Base-by-base conservation (phyloP, 108 stramenopile species). In the Nitzschia sp. region DNA sequence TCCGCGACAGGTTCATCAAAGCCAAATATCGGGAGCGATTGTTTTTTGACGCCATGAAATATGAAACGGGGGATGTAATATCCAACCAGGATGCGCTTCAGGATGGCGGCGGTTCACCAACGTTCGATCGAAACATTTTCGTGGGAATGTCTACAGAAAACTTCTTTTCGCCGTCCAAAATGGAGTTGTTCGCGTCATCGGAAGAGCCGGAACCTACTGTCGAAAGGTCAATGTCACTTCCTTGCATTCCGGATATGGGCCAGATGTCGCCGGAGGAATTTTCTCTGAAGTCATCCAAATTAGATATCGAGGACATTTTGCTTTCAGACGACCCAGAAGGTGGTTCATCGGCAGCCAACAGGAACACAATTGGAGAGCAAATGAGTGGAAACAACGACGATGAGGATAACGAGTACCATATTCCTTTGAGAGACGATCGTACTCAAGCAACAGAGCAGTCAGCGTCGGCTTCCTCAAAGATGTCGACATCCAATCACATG, bases 21-120 rank as follows among this genome's bases (percentile, higher is more conserved):
- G 79, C 81, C 54, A 88, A 88, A 72, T 88, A 88, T 54, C 80
- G 78, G 55, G 76, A 82, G 17, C 82, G 80, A 21, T 74, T 81
- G 71, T 86, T 69, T 58, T 86, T 64, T 48, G 32, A 54, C 34
- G 24, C 48, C 18, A 63, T 15, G 18, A 0, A 23, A 45, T 63
- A 63, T 46, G 30, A n/a, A 13, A 31, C 33, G 18, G 31, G 21
- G 3, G 59, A 28, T 18, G 1, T 18, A 23, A 1, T 15, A 1
- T 15, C 15, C 0, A 9, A 5, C 23, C 21, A n/a, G n/a, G n/a
- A n/a, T n/a, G n/a, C n/a, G n/a, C n/a, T n/a, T n/a, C n/a, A n/a
- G n/a, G n/a, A n/a, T n/a, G n/a, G 46, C 2, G 1, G 2, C 46
- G n/a, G 19, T 47, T 21, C 46, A 47, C 1, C 1, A 2, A 1